phyloP scores from a whole-genome alignment of 768 basidiomycete species.

The Chalciporus sphaerocephalus region DNA sequence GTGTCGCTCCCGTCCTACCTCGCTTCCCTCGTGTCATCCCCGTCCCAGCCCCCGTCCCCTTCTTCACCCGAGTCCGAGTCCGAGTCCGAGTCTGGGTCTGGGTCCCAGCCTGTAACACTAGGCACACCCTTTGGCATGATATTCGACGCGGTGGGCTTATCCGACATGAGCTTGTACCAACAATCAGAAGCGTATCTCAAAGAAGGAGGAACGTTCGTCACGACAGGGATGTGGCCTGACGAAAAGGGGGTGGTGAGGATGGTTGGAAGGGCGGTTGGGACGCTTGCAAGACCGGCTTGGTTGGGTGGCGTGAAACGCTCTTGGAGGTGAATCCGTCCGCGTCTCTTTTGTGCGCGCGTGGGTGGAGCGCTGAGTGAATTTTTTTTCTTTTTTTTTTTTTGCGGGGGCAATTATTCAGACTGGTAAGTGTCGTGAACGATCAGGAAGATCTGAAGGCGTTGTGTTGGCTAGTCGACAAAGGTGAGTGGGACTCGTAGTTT shows the following conservation, averaged over 20 bases:
- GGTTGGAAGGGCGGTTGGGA: not conserved
- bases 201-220: slow-evolving; percentile 49
- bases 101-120: too few relatives aligned
- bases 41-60: too few relatives aligned
- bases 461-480: slow-evolving; percentile 39
- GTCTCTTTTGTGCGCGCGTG: too few relatives aligned
- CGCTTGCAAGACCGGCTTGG: slow-evolving; percentile 37
- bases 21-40: slow-evolving; percentile 35
- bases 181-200: slow-evolving; percentile 48
- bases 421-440: slow-evolving; percentile 16
- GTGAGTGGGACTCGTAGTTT: slow-evolving; percentile 35
- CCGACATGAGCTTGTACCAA: slow-evolving; percentile 47
- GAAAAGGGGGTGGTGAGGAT: slow-evolving; percentile 16
- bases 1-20: slow-evolving; percentile 47
- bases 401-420: slow-evolving; percentile 1
- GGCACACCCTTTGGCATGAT: slow-evolving; percentile 56
- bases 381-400: not conserved
- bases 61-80: too few relatives aligned
- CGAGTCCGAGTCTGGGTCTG: too few relatives aligned
- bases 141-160: slow-evolving; percentile 53
- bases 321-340: slow-evolving; percentile 44
- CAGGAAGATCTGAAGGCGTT: slow-evolving; percentile 35
- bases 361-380: not conserved
- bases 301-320: slow-evolving; percentile 49
- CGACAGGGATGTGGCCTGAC: slow-evolving; percentile 46